Evolutionary conservation across 768 basidiomycete genomes (phyloP), one percentile per base, ranked within the genome.

Genomic region (Amanita pallidorosea): DNA sequence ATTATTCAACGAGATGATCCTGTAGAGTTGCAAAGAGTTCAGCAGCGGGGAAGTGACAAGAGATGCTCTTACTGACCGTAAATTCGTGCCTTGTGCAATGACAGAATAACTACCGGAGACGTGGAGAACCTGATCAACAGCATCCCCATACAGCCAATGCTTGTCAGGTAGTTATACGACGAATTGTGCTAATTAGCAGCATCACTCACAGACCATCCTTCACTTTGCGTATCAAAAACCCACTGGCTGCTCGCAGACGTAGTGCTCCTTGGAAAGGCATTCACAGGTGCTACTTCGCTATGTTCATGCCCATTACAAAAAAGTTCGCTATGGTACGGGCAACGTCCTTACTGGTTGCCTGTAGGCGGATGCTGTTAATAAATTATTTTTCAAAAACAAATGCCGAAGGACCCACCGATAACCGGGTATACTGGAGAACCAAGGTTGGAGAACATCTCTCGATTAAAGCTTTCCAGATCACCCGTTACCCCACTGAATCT

Each of bases 1-100:
- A 7, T 76, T 76, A 54, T 81, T 83, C 52, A 83, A 54, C 0
- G 80, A 80, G 33, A 83, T 73, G 35, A 83, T 75, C 17, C 75
- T 79, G 57, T 41, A 2, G n/a, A 23, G 22, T 22, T 35, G 29
- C 20, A 34, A 40, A n/a, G 37, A 20, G 11, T 34, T 58, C 11
- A 50, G 45, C n/a, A 42, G n/a, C 15, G 15, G 7, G 11, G 4
- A 27, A 27, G 25, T 2, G 15, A 22, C 8, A 27, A 43, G 18
- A 47, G n/a, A 5, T 11, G 20, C n/a, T 2, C 45, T 33, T 7
- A 51, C 57, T n/a, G 54, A 75, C 76, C 73, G 64, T 27, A 80
- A 61, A 25, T 70, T 70, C 36, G 75, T 79, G 0, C 72, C 77
- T 22, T 75, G 68, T 15, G 69, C 70, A 53, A 72, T 63, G 1